Base-by-base conservation (phyloP, 2,329 filamentous ascomycete genomes). In the Colletotrichum sp. region DNA sequence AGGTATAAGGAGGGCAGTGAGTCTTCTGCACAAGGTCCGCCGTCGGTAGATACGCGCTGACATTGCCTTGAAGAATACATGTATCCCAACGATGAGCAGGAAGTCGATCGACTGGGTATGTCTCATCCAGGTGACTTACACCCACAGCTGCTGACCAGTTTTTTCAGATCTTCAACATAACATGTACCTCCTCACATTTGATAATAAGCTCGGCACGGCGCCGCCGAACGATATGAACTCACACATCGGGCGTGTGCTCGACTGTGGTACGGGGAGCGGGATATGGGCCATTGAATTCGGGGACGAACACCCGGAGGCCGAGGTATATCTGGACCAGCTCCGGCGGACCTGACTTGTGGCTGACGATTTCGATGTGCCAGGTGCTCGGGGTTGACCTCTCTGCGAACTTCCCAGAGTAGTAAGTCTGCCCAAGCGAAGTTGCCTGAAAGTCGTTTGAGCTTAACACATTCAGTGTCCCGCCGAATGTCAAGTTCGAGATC, bases 401-500 rank as follows among this genome's bases (percentile, higher is more conserved):
- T 21, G 85, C 85, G 0, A 86, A 86, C 5, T 85, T 87, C 28
- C 83, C 85, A 1, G 75, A 68, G 1, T 83, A 83, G 83, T 84
- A 77, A 34, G 59, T 62, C 6, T 62, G 9, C 26, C 9, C 16
- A 30, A 30, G 26, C 9, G 7, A 26, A 32, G 26, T 30, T 34
- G 18, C 59, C 16, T 62, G 2, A 2, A 62, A 21, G 18, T n/a
- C 13, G 2, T 62, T 5, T 34, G 6, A n/a, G 28, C 10, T 62
- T 4, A 62, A n/a, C 6, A n/a, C 12, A 21, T 21, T 8, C 12
- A 85, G 87, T 69, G 85, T 90, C 5, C 90, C 90, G 8, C 86
- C 89, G 30, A 92, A 92, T 78, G 85, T 90, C 65, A 84, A 84
- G 26, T 92, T 92, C 80, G 82, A 90, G 66, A 85, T 91, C 44